phyloP scores from a whole-genome alignment of 345 rosid species.

The Passiflora organensis region DNA sequence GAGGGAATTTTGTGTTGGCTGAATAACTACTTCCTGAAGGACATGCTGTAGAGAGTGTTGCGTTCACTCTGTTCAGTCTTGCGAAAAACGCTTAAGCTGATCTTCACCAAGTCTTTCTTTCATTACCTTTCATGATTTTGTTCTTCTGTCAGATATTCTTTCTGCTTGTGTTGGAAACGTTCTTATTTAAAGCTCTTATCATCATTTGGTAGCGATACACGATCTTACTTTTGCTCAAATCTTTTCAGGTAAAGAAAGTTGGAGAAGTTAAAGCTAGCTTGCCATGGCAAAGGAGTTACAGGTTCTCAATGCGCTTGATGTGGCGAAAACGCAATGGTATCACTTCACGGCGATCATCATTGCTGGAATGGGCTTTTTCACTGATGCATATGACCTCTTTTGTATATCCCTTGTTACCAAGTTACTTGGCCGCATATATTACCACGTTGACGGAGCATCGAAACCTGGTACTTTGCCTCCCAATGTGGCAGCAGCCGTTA shows the following conservation, averaged over 20 bases:
- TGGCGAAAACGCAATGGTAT: slow-evolving; percentile 75
- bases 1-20: neutral
- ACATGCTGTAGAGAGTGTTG: neutral
- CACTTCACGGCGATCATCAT: slow-evolving; percentile 73
- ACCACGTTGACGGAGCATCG: slow-evolving; percentile 51
- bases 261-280: neutral
- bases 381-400: slow-evolving; percentile 78
- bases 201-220: too few relatives aligned
- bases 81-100: too few relatives aligned
- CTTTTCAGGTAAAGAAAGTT: slow-evolving; percentile 10
- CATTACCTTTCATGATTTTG: neutral
- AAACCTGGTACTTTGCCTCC: slow-evolving; percentile 69
- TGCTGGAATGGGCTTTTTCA: slow-evolving; percentile 86
- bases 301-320: slow-evolving; percentile 65
- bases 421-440: slow-evolving; percentile 70
- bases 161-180: too few relatives aligned
- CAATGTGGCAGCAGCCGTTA: slow-evolving; percentile 66
- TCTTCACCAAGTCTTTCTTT: neutral
- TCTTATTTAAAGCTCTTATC: neutral
- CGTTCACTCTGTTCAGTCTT: neutral
- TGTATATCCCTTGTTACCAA: slow-evolving; percentile 82
- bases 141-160: too few relatives aligned
- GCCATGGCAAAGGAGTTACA: slow-evolving; percentile 47
- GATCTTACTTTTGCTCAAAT: too few relatives aligned
- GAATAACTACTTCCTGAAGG: neutral